phyloP scores from a whole-genome alignment of 2,329 filamentous ascomycete genomes.

The Scedosporium minutisporum region DNA sequence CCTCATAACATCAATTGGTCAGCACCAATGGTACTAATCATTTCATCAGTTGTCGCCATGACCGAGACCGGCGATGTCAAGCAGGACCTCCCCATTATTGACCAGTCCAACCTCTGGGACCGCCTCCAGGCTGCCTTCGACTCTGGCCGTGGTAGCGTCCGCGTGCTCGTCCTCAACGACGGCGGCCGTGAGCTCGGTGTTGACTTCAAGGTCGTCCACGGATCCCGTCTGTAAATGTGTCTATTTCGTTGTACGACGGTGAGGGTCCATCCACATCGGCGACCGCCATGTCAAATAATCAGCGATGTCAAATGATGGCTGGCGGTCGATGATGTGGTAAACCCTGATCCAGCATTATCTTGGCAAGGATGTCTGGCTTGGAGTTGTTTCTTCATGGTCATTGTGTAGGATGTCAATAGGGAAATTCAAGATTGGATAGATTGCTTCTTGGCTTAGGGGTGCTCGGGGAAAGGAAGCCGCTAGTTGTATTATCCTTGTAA shows the following conservation, averaged over 20 bases:
- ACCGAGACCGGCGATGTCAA: slow-evolving; percentile 98
- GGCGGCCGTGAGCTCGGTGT: slow-evolving; percentile 88
- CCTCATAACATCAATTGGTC: slow-evolving; percentile 28
- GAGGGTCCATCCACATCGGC: not conserved
- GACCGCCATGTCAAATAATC: not conserved
- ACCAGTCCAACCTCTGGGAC: slow-evolving; percentile 81
- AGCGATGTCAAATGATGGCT: not conserved
- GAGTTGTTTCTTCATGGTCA: not conserved
- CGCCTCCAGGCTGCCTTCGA: slow-evolving; percentile 79
- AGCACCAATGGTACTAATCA: slow-evolving; percentile 13
- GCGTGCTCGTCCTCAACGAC: slow-evolving; percentile 92
- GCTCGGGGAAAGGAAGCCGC: not conserved
- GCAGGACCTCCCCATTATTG: slow-evolving; percentile 84
- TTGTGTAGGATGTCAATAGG: slow-evolving; percentile 3
- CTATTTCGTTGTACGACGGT: not conserved
- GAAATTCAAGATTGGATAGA: slow-evolving; percentile 2
- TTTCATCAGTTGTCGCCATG: slow-evolving; percentile 69
- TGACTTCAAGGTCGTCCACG: slow-evolving; percentile 98
- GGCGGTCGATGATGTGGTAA: not conserved
- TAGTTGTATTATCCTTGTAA: slow-evolving; percentile 1
- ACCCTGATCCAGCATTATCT: not conserved
- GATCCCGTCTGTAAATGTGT: slow-evolving; percentile 49
- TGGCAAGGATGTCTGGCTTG: not conserved
- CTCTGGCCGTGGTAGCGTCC: slow-evolving; percentile 85
- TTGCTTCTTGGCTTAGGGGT: not conserved